Evolutionary conservation across 768 basidiomycete genomes (phyloP), one percentile per base, ranked within the genome.

Genomic region (Thelephora aurantiotincta): DNA sequence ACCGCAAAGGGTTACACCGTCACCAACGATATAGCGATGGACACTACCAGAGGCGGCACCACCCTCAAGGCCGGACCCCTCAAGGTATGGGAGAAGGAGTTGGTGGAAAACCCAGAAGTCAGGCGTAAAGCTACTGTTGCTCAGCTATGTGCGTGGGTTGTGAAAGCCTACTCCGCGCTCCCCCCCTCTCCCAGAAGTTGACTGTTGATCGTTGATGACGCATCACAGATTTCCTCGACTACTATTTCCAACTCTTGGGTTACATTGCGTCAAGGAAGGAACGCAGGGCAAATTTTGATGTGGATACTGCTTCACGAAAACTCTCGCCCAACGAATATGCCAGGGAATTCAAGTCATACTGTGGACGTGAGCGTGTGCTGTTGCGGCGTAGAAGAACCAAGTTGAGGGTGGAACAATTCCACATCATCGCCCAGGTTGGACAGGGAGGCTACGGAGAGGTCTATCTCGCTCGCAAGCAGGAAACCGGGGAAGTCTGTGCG

Each of bases 391-490:
- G 96, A n/a, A 74, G 96, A 34, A 82, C 93, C 11, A 99, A 96
- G 60, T 73, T 98, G 37, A 77, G 80, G 50, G 79, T 99, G 20
- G 90, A 97, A 44, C 88, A 94, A 58, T 99, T 99, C 65, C 89
- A 96, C 58, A 94, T 99, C 62, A 93, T 99, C 53, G 91, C 92
- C 0, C 96, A 99, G 64, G 91, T 99, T 43, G 96, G 96, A 1
- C 96, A 99, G 66, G 96, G 96, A 11, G 96, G 96, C 2, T 99
- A 98, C 64, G 96, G 96, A 5, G 94, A 97, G 54, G 96, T 99
- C 20, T 99, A 86, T 59, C 72, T 99, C 45, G 96, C 96, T 9
- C 71, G 94, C 36, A 96, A 97, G 62, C 83, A 82, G 55, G 96
- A 99, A 56, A 87, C 93, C 1, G 88, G 91, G 22, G 90, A 98